Percentiles rank a stretch among this genome's conserved stretches.
These are phyloP conservation scores for Lipomyces japonicus DNA, from an alignment of 805 yeast genomes.

Conservation along the genomic window DNA sequence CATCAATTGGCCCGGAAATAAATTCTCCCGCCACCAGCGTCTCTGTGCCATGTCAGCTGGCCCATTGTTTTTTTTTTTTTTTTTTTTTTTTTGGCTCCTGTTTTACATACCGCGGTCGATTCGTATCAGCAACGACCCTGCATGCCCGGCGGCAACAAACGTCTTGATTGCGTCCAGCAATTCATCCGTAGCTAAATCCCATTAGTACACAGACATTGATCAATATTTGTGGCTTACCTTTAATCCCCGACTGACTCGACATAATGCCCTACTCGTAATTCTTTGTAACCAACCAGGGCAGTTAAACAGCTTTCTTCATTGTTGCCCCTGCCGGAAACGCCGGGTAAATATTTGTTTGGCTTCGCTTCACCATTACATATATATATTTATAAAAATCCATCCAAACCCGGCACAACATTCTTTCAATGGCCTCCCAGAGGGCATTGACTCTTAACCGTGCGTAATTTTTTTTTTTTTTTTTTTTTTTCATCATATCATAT, in stretches of 20 bases:
- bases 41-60: constrained; percentile 27
- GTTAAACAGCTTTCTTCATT: no score
- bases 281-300: no score
- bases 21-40: constrained; percentile 38
- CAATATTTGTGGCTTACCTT: constrained; percentile 33
- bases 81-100: neutral
- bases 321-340: no score
- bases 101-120: constrained; percentile 37
- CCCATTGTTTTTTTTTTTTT: neutral
- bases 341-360: no score
- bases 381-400: no score
- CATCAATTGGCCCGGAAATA: no score
- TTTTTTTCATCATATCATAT: no score
- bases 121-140: constrained; percentile 41
- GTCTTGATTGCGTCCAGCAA: constrained; percentile 47
- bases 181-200: constrained; percentile 40
- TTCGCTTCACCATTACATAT: no score
- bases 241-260: constrained; percentile 68
- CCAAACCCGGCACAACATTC: no score
- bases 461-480: neutral
- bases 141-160: constrained; percentile 37
- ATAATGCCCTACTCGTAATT: constrained; percentile 38
- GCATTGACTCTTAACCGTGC: constrained; percentile 18
- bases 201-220: neutral
- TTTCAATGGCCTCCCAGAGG: no score